phyloP scores from a whole-genome alignment of 176 grass and related monocot species.

The Oryza nivara region DNA sequence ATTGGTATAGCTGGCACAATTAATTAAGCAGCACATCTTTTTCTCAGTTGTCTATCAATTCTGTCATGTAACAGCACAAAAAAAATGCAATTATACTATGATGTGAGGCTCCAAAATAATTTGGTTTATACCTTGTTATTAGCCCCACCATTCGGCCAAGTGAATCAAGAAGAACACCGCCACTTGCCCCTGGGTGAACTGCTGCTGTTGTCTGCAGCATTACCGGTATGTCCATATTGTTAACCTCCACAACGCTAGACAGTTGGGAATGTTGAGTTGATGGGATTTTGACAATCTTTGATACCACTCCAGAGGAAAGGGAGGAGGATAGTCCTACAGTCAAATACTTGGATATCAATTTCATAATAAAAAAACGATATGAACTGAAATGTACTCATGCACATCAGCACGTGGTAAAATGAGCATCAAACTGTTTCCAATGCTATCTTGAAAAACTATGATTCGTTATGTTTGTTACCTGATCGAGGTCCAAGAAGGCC shows the following conservation, averaged over 20 bases:
- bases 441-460: conserved; percentile 20
- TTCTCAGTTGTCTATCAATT: conserved; percentile 2
- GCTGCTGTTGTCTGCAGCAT: conserved; percentile 97
- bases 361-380: conserved; percentile 7
- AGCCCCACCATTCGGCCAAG: conserved; percentile 81
- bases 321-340: conserved; percentile 68
- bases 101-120: neutral
- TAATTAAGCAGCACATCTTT: neutral
- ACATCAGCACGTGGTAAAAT: conserved; percentile 21
- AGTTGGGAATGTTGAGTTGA: conserved; percentile 41
- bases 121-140: conserved; percentile 76
- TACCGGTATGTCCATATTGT: conserved; percentile 58
- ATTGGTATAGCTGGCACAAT: neutral
- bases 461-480: conserved; percentile 48
- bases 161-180: conserved; percentile 77
- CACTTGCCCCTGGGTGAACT: conserved; percentile 93
- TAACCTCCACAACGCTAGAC: conserved; percentile 25
- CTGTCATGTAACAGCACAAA: neutral
- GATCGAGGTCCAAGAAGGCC: conserved; percentile 89
- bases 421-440: conserved; percentile 30
- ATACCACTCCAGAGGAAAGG: conserved; percentile 75
- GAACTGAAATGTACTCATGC: neutral
- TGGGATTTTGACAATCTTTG: conserved; percentile 69
- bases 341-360: conserved; percentile 39
- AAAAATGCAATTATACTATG: neutral